Base-by-base conservation (phyloP, 305 asterid species). In the Caryopteris hybrid region DNA sequence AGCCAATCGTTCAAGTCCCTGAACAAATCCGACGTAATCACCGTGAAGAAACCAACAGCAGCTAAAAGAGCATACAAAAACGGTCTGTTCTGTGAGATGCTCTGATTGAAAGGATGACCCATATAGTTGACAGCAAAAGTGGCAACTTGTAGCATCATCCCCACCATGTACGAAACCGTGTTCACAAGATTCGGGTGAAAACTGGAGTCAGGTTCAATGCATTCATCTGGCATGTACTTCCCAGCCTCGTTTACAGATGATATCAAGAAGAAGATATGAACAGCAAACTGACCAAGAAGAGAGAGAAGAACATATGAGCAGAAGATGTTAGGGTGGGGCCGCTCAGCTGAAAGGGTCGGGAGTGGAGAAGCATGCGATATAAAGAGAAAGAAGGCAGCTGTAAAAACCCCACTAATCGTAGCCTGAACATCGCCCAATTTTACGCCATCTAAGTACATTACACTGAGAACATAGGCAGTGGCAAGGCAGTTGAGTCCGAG, bases 401-500 rank as follows among this genome's bases (percentile, higher is more conserved):
- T 94, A 79, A 94, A 94, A 9, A 94, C 85, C 71, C 99, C 99
- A 56, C 99, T 94, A 38, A 91, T 94, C 6, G 99, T 94, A 72
- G 99, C 99, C 78, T 94, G 99, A 48, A 91, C 82, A 55, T 94
- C 99, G 0, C 97, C 99, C 73, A 94, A 64, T 75, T 94, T 94
- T 71, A 94, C 99, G 22, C 99, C 99, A 29, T 94, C 99, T 13
- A 94, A 76, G 81, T 94, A 76, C 99, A 94, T 94, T 9, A 94
- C 99, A 20, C 99, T 94, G 69, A 94, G 83, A 41, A 94, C 97
- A 12, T 94, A 91, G 66, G 99, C 99, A 3, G 99, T 94, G 3
- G 99, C 99, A 3, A 94, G 95, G 79, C 99, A 94, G 83, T 94
- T 94, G 13, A 94, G 97, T 25, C 99, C 99, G 3, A 94, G 96